A percentile compares a stretch with the other conserved stretches of the same genome.
phyloP scores from a whole-genome alignment of 371 early-diverging fungal genomes.

The Batkoa obscura region DNA sequence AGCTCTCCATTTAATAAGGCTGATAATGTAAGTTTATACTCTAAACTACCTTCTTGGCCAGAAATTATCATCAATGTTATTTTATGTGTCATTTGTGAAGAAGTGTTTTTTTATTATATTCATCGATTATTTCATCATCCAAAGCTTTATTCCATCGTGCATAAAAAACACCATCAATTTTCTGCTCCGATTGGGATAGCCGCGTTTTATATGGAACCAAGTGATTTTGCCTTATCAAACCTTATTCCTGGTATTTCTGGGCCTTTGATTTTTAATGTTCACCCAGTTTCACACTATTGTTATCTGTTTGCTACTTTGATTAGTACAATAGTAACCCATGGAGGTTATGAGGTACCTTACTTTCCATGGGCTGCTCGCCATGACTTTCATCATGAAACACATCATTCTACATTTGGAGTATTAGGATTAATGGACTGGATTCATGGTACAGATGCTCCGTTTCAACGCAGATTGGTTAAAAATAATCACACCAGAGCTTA shows the following conservation, averaged over 20 bases:
- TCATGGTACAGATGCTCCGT: constrained; percentile 16
- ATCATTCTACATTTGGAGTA: constrained; percentile 36
- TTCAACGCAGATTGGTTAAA: neutral
- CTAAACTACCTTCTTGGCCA: too few species aligned
- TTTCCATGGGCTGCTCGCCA: constrained; percentile 27
- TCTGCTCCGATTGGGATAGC: constrained; percentile 35
- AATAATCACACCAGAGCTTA: neutral
- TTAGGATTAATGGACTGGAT: constrained; percentile 21
- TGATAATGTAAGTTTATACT: too few species aligned
- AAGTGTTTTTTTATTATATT: constrained; percentile 33
- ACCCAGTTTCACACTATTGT: constrained; percentile 23
- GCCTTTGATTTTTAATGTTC: constrained; percentile 24
- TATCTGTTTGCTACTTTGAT: constrained; percentile 16
- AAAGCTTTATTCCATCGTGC: constrained; percentile 23
- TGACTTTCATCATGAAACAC: constrained; percentile 45
- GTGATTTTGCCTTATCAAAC: constrained; percentile 28
- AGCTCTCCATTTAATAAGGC: too few species aligned
- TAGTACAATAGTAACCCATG: constrained; percentile 36
- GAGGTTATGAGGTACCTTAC: constrained; percentile 33
- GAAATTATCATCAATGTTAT: constrained; percentile 11
- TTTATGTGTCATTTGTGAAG: constrained; percentile 28
- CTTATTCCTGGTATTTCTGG: constrained; percentile 26
- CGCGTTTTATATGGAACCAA: constrained; percentile 29
- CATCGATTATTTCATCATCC: constrained; percentile 29
- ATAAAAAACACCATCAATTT: constrained; percentile 37